Base-by-base conservation (phyloP, 345 rosid genomes). In the Salix purpurea region DNA sequence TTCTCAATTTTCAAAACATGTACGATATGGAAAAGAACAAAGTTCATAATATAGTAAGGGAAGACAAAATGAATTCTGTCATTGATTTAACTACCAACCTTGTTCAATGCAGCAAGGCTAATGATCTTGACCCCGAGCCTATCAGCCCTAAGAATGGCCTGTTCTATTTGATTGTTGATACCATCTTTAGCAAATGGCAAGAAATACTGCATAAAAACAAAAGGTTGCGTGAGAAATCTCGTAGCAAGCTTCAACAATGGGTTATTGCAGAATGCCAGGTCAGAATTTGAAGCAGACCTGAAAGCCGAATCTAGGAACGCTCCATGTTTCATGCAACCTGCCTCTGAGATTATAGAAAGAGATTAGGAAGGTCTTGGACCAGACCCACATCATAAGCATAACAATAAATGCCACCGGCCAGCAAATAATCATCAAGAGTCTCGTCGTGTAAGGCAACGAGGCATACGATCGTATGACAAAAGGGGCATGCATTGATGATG, bases 81-180 rank as follows among this genome's bases (percentile, higher is more conserved):
- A 11, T 2, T 42, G 18, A 70, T 28, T 28, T 21, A 65, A 18
- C 11, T 76, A 62, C 12, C 30, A 67, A 91, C 97, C 97, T 92
- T 92, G 75, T 92, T 92, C 73, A 92, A 82, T 77, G 99, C 99
- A 79, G 99, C 99, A 80, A 96, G 93, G 85, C 99, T 94, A 76
- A 96, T 88, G 81, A 96, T 97, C 82, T 92, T 92, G 18, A 96
- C 91, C 36, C 99, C 99, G 52, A 91, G 67, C 74, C 81, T 85
- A 80, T 96, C 92, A 14, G 98, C 99, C 64, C 78, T 86, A 8
- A 96, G 81, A 54, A 96, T 96, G 48, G 98, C 98, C 44, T 76
- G 82, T 75, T 96, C 99, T 6, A 96, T 96, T 21, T 79, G 90
- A 42, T 88, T 83, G 82, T 96, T 96, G 61, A 94, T 96, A 3